A percentile compares a stretch with the other conserved stretches of the same genome.
phyloP scores from a whole-genome alignment of 768 basidiomycete genomes.

The Trametes elegans region DNA sequence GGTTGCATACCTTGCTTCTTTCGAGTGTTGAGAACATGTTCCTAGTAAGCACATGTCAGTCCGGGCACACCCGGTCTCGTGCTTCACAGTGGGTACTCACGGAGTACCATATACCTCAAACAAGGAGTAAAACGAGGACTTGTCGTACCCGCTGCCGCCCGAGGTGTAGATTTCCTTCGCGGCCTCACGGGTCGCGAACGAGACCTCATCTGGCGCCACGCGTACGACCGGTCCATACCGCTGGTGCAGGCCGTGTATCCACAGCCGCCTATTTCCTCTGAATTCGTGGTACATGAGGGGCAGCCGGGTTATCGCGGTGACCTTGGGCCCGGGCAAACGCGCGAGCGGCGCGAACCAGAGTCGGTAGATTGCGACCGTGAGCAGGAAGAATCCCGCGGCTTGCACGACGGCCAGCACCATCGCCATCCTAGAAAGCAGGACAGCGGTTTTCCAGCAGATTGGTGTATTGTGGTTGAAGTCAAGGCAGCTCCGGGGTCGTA shows the following conservation, averaged over 20 bases:
- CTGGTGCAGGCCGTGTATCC: conserved; percentile 20
- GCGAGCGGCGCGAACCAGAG: conserved; percentile 16
- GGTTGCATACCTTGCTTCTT: not conserved
- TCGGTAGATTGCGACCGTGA: conserved; percentile 1
- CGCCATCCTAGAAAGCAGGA: no score
- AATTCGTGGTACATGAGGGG: conserved; percentile 24
- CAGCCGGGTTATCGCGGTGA: conserved; percentile 15
- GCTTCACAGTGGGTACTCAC: conserved; percentile 9
- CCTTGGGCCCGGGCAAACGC: conserved; percentile 13
- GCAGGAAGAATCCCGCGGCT: not conserved
- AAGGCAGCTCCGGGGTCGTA: no score
- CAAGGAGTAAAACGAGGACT: conserved; percentile 17
- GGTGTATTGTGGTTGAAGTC: no score
- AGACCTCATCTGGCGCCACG: conserved; percentile 22
- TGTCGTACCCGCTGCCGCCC: conserved; percentile 25
- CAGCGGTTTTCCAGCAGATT: no score
- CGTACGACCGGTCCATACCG: conserved; percentile 23
- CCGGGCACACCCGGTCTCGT: no score
- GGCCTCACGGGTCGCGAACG: conserved; percentile 23
- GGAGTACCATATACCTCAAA: conserved; percentile 15
- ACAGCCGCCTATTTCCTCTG: conserved; percentile 12
- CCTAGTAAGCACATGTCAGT: not conserved
- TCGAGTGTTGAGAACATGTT: conserved; percentile 23
- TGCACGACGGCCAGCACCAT: not conserved
- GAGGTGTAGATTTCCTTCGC: conserved; percentile 25